Evolutionary conservation across 306 rosid genomes (phyloP), one percentile per base, ranked within the genome.

Genomic region (Rosa rugosa): DNA sequence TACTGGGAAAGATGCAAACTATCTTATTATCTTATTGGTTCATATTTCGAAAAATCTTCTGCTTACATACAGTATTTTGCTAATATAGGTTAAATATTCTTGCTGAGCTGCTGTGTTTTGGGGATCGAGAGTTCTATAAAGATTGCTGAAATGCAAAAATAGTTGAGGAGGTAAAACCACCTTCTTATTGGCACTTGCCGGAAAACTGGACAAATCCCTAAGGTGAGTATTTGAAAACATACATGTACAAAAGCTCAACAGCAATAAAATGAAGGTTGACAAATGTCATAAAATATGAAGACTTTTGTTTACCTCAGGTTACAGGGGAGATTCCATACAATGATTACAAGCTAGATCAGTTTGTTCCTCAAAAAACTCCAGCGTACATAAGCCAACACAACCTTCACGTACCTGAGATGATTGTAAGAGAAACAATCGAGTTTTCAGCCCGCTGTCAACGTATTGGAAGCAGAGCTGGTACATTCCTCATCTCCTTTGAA

Each of bases 401-500:
- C 69, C 76, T 84, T 69, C 97, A 90, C 85, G 77, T 92, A 71
- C 86, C 96, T 9, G 86, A 89, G 69, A 86, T 92, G 96, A 92
- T 96, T 10, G 97, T 92, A 25, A 87, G 92, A 81, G 97, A 92
- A 84, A 90, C 88, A 42, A 80, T 92, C 5, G 91, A 92, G 66
- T 92, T 89, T 80, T 90, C 96, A 59, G 90, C 93, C 1, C 79
- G 84, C 44, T 92, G 96, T 82, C 96, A 90, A 44, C 96, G 97
- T n/a, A 86, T 87, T 49, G 91, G 92, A 50, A 75, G 79, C 78
- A 81, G 92, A 80, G 84, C 83, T 11, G 93, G 97, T 84, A 79
- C 8, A 79, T 77, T 80, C 23, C 22, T 54, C 49, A 10, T 63
- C 18, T 59, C 34, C 17, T n/a, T 44, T 31, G 8, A 25, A 4